Evolutionary conservation across 331 rosid species (phyloP), one percentile per base, ranked within the genome.

Genomic region (Pyracantha coccinea): DNA sequence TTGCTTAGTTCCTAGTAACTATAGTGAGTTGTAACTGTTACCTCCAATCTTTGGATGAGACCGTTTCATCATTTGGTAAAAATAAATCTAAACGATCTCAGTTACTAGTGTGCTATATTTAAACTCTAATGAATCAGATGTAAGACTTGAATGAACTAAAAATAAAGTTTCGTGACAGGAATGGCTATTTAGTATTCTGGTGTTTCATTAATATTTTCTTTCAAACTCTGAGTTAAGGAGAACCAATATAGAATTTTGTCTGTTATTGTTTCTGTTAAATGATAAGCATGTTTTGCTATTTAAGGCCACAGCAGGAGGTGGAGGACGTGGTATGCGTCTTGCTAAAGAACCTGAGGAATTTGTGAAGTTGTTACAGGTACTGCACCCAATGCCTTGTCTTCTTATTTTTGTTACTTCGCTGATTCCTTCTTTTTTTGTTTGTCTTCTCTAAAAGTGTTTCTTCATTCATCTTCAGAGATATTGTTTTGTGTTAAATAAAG

Each of bases 281-380:
- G 82, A 84, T 71, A 75, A 72, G 24, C 27, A 27, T 78, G 33
- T 78, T 75, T 25, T 80, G 63, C 71, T 86, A 72, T 80, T 76
- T 50, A 75, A 94, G 97, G 99, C 99, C 82, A 94, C 97, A 68
- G 99, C 97, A 12, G 99, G 99, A 71, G 99, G 99, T 60, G 97
- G 99, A 79, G 99, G 99, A 69, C 97, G 99, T 75, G 99, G 97
- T 70, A 94, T 92, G 99, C 92, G 97, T 72, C 99, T 94, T 78
- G 99, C 99, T 75, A 92, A 94, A 87, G 93, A 85, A 82, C 97
- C 99, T 71, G 93, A 80, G 4, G 99, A 94, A 85, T 94, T 94
- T 83, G 97, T 94, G 83, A 94, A 94, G 93, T 86, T 94, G 87
- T 84, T 94, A 69, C 97, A 92, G 97, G 99, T 94, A 80, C 66